Evolutionary conservation across 2,329 filamentous ascomycete genomes (phyloP).

Genomic region (Clarireedia sp.): DNA sequence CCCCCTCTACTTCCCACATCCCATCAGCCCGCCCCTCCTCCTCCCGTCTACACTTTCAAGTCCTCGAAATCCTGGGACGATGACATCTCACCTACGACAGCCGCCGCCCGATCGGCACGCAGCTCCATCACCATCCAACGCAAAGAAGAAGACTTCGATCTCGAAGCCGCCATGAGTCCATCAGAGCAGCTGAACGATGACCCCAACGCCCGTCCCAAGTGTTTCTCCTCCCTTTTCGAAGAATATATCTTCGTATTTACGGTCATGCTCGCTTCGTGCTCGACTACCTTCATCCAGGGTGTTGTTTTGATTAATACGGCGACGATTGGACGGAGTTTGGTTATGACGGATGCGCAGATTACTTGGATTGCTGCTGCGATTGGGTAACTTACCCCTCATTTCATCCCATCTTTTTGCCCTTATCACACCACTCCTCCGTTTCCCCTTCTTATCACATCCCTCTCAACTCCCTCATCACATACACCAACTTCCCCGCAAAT

Average conservation of each 20-base stretch:
- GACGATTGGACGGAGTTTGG: constrained; percentile 49
- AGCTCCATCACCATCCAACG: too few relatives aligned
- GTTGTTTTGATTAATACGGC: constrained; percentile 54
- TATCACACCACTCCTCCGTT: not conserved
- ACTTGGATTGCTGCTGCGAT: constrained; percentile 60
- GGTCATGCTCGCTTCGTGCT: constrained; percentile 59
- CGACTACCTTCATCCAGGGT: constrained; percentile 51
- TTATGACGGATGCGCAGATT: constrained; percentile 57
- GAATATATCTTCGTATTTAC: constrained; percentile 25
- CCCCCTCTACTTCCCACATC: too few relatives aligned
- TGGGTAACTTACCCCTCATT: constrained; percentile 32
- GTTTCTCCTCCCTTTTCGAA: constrained; percentile 20
- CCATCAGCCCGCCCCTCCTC: too few relatives aligned
- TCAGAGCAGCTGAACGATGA: constrained; percentile 14
- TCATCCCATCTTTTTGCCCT: not conserved
- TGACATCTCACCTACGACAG: too few relatives aligned
- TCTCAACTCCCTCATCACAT: too few relatives aligned
- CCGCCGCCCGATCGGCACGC: too few relatives aligned
- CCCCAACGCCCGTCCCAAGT: constrained; percentile 17
- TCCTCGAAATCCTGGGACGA: too few relatives aligned
- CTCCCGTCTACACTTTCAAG: too few relatives aligned
- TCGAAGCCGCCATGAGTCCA: constrained; percentile 23
- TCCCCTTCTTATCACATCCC: not conserved
- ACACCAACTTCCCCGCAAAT: too few relatives aligned
- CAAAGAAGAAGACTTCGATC: constrained; percentile 3